Evolutionary conservation across 257 asterid genomes (phyloP), one percentile per base, ranked within the genome.

Genomic region (Linderniella brevidens): DNA sequence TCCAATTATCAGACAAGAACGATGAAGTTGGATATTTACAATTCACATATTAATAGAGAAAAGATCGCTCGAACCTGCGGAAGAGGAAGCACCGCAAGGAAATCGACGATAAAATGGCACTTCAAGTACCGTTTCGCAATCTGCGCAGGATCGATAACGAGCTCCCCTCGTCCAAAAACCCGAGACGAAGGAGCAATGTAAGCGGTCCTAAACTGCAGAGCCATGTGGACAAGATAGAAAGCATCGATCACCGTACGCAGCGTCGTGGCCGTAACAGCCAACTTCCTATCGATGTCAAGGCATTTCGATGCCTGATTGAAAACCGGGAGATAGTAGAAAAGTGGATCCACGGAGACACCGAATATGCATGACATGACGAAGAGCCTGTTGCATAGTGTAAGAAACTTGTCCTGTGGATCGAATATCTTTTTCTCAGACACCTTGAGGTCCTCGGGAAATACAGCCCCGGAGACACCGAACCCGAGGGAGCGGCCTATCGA

Each of bases 81-180:
- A 53, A 90, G 73, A 37, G 99, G 99, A 58, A 90, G 86, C 62
- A 85, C 80, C 0, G 99, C 71, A 50, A 90, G 92, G 66, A 90
- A 73, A 75, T 90, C 99, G 42, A 90, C 65, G 62, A 90, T 73
- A 50, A 90, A 90, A 44, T 90, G 69, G 73, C 55, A 71, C 68
- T 79, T 69, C 88, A 90, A 49, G 78, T 90, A 90, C 67, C 96
- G 71, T 64, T 90, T 85, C 32, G 96, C 99, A 54, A 90, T 90
- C 71, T 85, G 73, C 38, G 70, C 85, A 53, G 88, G 87, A 75
- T 85, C 92, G 55, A 90, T 85, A 11, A 90, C 99, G 61, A 90
- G 99, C 79, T 90, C 99, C 49, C 96, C 99, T 53, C 96, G 68
- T 48, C 99, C 99, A 75, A 90, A 90, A 52, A 90, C 99, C 60